Base-by-base conservation (phyloP, 345 rosid genomes). In the Brassica rapa region DNA sequence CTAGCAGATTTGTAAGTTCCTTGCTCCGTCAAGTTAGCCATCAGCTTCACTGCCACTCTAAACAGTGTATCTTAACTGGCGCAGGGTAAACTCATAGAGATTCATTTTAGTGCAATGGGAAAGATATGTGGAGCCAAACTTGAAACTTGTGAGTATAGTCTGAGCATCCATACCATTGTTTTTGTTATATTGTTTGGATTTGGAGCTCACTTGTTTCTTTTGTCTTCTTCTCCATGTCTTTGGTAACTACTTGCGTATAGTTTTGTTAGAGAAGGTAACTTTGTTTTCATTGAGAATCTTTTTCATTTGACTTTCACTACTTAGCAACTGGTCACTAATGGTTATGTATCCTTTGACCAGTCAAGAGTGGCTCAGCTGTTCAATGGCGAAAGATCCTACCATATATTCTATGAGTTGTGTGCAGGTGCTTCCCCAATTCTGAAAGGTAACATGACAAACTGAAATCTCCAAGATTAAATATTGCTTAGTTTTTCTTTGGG, bases 21-120 rank as follows among this genome's bases (percentile, higher is more conserved):
- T 9, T 79, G 8, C 14, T 5, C 7, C 19, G 29, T 55, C 30
- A 74, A 60, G 6, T 49, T 27, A 57, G 6, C 53, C 70, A 30
- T 77, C 46, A 16, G 65, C 46, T 62, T 67, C 55, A 72, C 51
- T 7, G 5, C 49, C 76, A 24, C 66, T 72, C 9, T 76, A 16
- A 74, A 74, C 71, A 37, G 61, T 67, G 33, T 32, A 71, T 79
- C 39, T 66, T 24, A 57, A 70, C 62, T 74, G 82, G 41, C 76
- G 74, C 89, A 95, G 99, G 99, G 99, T 55, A 95, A 91, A 83
- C 84, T 91, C 82, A 89, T 85, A 74, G 98, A 91, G 85, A 88
- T 95, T 81, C 90, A 90, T 81, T 95, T 93, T 83, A 86, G 88
- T 81, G 32, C 82, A 23, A 70, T 53, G 66, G 99, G 99, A 83